Evolutionary conservation across 768 basidiomycete species (phyloP).

Genomic region (Tulasnella calospora): DNA sequence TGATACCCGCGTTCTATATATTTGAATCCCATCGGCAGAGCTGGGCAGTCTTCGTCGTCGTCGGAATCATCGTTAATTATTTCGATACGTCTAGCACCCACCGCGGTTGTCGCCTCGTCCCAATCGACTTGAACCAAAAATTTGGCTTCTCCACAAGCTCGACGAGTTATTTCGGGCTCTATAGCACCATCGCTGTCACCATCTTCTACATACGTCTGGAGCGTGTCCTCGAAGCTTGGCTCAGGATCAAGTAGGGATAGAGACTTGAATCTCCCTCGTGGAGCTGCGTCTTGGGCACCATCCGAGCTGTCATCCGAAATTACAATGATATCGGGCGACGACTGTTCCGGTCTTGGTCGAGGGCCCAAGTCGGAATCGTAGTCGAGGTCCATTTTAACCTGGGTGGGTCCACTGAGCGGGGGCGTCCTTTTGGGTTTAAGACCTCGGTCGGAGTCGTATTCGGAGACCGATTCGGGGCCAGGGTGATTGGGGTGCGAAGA

Average conservation of each 20-base stretch:
- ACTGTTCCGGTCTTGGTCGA: background rate
- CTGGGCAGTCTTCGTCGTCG: constrained; percentile 11
- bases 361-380: background rate
- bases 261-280: background rate
- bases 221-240: background rate
- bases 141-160: background rate
- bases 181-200: background rate
- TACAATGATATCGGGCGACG: background rate
- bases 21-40: constrained; percentile 9
- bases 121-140: background rate
- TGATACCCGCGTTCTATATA: background rate
- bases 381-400: background rate
- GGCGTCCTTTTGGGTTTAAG: background rate
- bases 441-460: background rate
- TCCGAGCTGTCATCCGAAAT: background rate
- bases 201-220: background rate
- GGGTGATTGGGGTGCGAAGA: background rate
- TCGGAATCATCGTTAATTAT: background rate
- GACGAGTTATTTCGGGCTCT: background rate
- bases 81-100: background rate
- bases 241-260: background rate
- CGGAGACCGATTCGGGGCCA: background rate
- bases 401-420: background rate
- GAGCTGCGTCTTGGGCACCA: background rate
- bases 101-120: background rate